A percentile compares a stretch with the other conserved stretches of the same genome.
Evolutionary conservation across 345 rosid species (phyloP).

Genomic region (Chamaenerion angustifolium): DNA sequence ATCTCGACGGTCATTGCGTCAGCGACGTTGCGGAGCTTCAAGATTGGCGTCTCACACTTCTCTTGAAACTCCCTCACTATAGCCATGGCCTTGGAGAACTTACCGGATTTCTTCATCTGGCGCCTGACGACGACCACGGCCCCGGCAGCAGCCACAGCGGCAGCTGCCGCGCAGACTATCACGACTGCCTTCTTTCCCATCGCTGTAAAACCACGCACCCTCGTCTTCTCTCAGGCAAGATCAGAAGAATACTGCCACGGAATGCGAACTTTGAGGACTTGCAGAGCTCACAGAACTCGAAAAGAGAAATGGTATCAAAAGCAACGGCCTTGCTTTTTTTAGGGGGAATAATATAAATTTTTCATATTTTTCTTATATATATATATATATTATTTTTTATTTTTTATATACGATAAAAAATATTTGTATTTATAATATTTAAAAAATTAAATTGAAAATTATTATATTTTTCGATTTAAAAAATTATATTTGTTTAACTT

Average conservation of each 20-base stretch:
- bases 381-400: no score
- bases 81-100: slow-evolving; percentile 43
- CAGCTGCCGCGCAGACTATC: slow-evolving; percentile 10
- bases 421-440: no score
- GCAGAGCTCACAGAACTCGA: no score
- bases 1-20: slow-evolving; percentile 88
- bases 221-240: not conserved
- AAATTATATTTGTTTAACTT: no score
- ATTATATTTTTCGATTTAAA: no score
- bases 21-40: slow-evolving; percentile 62
- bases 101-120: slow-evolving; percentile 35
- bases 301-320: no score
- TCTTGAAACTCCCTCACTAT: slow-evolving; percentile 58
- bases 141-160: slow-evolving; percentile 44
- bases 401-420: not conserved
- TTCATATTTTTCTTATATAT: no score
- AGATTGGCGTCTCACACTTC: slow-evolving; percentile 55
- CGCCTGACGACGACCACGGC: slow-evolving; percentile 45
- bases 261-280: no score
- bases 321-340: no score
- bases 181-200: slow-evolving; percentile 17
- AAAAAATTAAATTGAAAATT: no score
- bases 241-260: no score
- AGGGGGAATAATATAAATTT: no score
- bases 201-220: not conserved